A percentile compares a stretch with the other conserved stretches of the same genome.
phyloP scores from a whole-genome alignment of 2,329 filamentous ascomycete genomes.

The Fusarium tjaetaba region DNA sequence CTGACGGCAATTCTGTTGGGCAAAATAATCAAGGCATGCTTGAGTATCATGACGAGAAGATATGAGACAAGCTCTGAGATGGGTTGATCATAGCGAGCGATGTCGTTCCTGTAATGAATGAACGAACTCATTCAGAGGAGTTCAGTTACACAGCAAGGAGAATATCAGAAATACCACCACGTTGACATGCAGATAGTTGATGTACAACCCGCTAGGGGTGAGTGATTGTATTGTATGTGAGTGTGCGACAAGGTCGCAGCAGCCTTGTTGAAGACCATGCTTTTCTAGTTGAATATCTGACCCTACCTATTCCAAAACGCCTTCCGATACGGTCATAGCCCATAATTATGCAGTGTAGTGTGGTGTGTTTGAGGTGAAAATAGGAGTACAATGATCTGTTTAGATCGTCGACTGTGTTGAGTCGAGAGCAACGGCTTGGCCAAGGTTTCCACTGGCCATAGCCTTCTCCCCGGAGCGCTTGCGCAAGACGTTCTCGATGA shows the following conservation, averaged over 20 bases:
- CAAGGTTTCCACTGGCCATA: slow-evolving; percentile 48
- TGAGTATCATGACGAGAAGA: neutral
- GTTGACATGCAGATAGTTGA: neutral
- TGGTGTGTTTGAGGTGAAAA: slow-evolving; percentile 22
- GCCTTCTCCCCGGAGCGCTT: slow-evolving; percentile 70
- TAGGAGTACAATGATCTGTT: slow-evolving; percentile 5
- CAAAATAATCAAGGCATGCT: neutral
- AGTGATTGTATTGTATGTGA: slow-evolving; percentile 25
- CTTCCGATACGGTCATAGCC: slow-evolving; percentile 40
- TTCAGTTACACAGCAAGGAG: slow-evolving; percentile 11
- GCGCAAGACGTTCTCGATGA: slow-evolving; percentile 97
- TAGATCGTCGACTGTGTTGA: slow-evolving; percentile 41
- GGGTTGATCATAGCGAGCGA: neutral
- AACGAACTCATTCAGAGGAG: neutral
- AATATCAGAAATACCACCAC: neutral
- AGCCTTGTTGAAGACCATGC: slow-evolving; percentile 45
- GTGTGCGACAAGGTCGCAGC: slow-evolving; percentile 20
- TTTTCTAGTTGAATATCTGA: slow-evolving; percentile 45
- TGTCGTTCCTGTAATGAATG: neutral
- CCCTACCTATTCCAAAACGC: slow-evolving; percentile 40
- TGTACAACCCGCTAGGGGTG: slow-evolving; percentile 13
- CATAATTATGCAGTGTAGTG: slow-evolving; percentile 39
- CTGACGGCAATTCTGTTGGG: neutral
- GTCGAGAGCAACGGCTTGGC: slow-evolving; percentile 54
- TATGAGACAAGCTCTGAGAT: neutral